Base-by-base conservation (phyloP, 73 alveolate species). In the Urostyla sp. region DNA sequence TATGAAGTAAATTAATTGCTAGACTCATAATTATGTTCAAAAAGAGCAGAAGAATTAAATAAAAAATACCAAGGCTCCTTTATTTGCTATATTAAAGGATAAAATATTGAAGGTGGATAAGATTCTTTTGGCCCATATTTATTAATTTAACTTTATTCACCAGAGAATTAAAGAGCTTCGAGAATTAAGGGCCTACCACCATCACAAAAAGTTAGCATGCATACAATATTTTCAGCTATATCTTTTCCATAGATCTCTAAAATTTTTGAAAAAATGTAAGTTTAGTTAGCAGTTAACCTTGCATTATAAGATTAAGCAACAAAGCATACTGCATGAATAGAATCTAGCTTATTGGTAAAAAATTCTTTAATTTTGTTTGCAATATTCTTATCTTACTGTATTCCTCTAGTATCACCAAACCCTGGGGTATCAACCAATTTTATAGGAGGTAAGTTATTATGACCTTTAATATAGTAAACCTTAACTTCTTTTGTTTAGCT, bases 401-500 rank as follows among this genome's bases (percentile, higher is more conserved):
- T 44, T 23, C 67, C 72, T 75, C 87, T 60, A 11, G 80, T 59
- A 63, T 75, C 83, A 20, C 82, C 82, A 34, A 75, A 75, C 18
- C 87, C 72, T 3, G 87, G 87, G 32, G 87, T 56, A 63, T 75
- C 87, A 2, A 75, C 51, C 37, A 75, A 23, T 32, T 52, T 75
- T 52, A 75, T 13, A 4, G 40, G 67, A 0, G 84, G 87, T 37
- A 34, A 44, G 10, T 52, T 50, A 56, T 35, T 24, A 11, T 0
- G 31, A 8, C 69, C 31, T 56, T 75, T 31, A 11, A 75, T 15
- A 23, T 56, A 75, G 10, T 75, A 75, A 0, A 15, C 31, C 1
- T 15, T 61, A 0, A 60, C 51, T 2, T 58, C 28, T n/a, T 31
- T 16, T 0, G 67, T 59, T 58, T 75, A 21, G 21, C 67, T 32